Percentiles rank a stretch among this genome's conserved stretches.
phyloP scores from a whole-genome alignment of 2,329 filamentous ascomycete genomes.

The Colletotrichum endophyticum region DNA sequence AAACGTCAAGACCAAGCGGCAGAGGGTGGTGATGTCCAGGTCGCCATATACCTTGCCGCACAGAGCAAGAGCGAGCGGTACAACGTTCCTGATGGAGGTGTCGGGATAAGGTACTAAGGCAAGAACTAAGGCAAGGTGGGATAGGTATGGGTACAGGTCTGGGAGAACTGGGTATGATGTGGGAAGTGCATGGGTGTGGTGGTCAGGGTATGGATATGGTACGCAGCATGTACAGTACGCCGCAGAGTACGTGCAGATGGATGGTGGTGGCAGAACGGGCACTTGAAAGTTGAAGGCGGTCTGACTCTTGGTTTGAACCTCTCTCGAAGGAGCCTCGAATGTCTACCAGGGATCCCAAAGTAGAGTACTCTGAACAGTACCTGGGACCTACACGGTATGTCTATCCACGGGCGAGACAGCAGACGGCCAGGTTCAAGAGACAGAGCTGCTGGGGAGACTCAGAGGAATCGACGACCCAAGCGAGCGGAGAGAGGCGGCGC shows the following conservation, averaged over 20 bases:
- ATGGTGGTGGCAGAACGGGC: slow-evolving; percentile 7
- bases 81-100: not conserved
- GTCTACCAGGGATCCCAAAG: not conserved
- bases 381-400: not conserved
- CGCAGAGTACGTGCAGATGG: not conserved
- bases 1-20: slow-evolving; percentile 15
- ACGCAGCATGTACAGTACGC: not conserved
- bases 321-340: not conserved
- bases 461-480: not conserved
- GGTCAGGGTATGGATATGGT: not conserved
- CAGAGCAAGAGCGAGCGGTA: not conserved
- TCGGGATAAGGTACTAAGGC: slow-evolving; percentile 2
- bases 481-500: not conserved
- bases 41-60: not conserved
- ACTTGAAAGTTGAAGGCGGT: slow-evolving; percentile 12
- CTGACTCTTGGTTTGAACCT: not conserved
- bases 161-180: not conserved
- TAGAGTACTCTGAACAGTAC: not conserved
- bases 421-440: not conserved
- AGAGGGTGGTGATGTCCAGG: slow-evolving; percentile 11
- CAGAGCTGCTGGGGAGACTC: not conserved
- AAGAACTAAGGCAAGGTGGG: not conserved
- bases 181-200: not conserved
- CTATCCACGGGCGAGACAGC: not conserved
- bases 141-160: not conserved